phyloP scores from a whole-genome alignment of 208 protist species.

The Crithidia fasciculata region DNA sequence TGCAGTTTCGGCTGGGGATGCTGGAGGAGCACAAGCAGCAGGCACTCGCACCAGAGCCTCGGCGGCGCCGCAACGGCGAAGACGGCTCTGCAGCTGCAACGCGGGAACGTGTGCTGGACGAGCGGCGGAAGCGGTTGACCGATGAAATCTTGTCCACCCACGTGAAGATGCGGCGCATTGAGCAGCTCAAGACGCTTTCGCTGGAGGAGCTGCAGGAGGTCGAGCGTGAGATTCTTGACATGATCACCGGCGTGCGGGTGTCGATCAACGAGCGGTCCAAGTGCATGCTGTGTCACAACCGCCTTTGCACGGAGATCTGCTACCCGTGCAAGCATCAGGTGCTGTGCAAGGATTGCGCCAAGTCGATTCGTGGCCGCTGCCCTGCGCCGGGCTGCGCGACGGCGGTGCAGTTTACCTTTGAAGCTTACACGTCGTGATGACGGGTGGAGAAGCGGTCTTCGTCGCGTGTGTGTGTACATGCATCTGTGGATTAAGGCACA shows the following conservation, averaged over 20 bases:
- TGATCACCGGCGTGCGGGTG: slow-evolving; percentile 76
- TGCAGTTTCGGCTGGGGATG: slow-evolving; percentile 86
- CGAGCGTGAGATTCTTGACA: slow-evolving; percentile 80
- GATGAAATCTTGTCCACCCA: slow-evolving; percentile 67
- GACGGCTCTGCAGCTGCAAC: slow-evolving; percentile 44
- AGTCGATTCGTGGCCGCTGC: slow-evolving; percentile 62
- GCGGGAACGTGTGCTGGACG: slow-evolving; percentile 50
- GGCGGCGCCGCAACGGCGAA: slow-evolving; percentile 60
- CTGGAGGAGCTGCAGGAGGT: slow-evolving; percentile 85
- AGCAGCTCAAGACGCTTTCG: slow-evolving; percentile 48
- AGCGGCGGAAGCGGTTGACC: slow-evolving; percentile 40
- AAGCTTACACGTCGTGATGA: slow-evolving; percentile 69
- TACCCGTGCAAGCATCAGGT: slow-evolving; percentile 93
- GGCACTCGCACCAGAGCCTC: slow-evolving; percentile 55
- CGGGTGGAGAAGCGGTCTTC: not conserved
- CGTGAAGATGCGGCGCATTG: slow-evolving; percentile 63
- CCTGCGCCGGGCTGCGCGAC: slow-evolving; percentile 68
- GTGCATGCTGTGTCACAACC: slow-evolving; percentile 81
- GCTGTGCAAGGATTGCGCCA: slow-evolving; percentile 83
- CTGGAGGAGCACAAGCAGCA: slow-evolving; percentile 89
- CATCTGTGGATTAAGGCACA: too few relatives aligned
- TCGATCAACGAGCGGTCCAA: slow-evolving; percentile 85
- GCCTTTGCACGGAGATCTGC: slow-evolving; percentile 84
- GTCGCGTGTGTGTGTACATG: too few relatives aligned
- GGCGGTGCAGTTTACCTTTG: slow-evolving; percentile 71